Conservation (phyloP, 352 stramenopile genomes). For the Phytopythium cucurbitacearum region DNA sequence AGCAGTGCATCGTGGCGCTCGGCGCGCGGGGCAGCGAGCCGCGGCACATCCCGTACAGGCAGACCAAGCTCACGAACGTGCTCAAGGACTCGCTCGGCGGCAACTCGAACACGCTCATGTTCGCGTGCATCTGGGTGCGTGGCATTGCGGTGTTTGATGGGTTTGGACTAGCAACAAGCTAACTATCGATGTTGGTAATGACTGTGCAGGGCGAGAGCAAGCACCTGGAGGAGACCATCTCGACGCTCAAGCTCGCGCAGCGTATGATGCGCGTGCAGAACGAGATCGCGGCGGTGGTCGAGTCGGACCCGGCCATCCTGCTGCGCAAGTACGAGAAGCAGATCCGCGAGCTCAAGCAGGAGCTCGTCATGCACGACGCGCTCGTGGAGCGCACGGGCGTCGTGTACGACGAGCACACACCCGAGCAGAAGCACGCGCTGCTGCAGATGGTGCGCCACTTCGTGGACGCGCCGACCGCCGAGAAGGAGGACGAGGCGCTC, state of each 20-base stretch:
- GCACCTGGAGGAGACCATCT: conserved; percentile 93
- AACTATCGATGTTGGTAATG: no score
- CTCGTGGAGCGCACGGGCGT: conserved; percentile 81
- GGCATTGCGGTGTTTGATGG: not conserved
- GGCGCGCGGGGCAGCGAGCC: conserved; percentile 41
- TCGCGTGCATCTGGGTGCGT: conserved; percentile 89
- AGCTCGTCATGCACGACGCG: conserved; percentile 93
- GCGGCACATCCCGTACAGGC: conserved; percentile 89
- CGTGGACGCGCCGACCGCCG: conserved; percentile 52
- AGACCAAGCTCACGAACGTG: conserved; percentile 95
- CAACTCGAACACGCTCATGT: conserved; percentile 95
- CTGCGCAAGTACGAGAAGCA: conserved; percentile 89
- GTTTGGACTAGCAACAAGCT: not conserved
- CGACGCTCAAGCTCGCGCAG: conserved; percentile 89
- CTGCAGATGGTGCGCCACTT: conserved; percentile 68
- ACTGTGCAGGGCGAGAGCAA: conserved; percentile 63
- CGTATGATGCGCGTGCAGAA: conserved; percentile 95
- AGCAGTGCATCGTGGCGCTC: conserved; percentile 93
- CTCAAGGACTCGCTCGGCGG: conserved; percentile 93
- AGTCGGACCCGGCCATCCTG: conserved; percentile 82
- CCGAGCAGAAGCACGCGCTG: conserved; percentile 87
- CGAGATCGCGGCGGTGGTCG: conserved; percentile 77
- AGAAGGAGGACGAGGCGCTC: conserved; percentile 77
- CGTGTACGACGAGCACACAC: conserved; percentile 89
- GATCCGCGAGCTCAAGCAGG: conserved; percentile 91